Evolutionary conservation across 1,284 basidiomycete species (phyloP), one percentile per base, ranked within the genome.

Genomic region (Ustilago trichophora): DNA sequence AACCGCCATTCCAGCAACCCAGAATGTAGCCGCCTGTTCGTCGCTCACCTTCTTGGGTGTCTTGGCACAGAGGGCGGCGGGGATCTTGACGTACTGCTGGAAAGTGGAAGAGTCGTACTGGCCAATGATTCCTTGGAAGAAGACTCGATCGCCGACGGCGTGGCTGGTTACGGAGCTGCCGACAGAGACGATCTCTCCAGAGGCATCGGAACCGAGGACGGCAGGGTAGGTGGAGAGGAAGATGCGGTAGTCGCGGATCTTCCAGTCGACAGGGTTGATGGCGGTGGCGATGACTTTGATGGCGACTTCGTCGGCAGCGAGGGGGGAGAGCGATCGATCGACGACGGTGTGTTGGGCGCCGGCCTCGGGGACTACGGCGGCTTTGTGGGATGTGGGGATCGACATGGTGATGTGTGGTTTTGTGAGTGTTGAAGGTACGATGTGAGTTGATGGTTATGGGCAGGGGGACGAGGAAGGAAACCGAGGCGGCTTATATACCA

Each of bases 241-340:
- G 34, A 58, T 12, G 26, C 37, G 60, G 46, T 60, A 64, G 53
- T 68, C 65, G 25, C 56, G 48, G 13, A 73, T 65, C 54, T 77
- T 75, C 71, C 71, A 73, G 51, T 75, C 73, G 25, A 73, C 71
- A 2, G 73, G 73, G 56, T 75, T 75, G 63, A 75, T 71, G 46
- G 74, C 62, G 15, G 74, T 56, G 26, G 71, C 65, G 2, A 60
- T 72, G 47, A 73, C 41, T 33, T 59, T 55, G 54, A 75, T 35
- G 16, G 68, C 68, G 16, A 72, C 50, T 43, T 75, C 69, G 25
- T 59, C 51, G 16, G 37, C 37, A 4, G 42, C 32, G n/a, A 65
- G 57, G 7, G 53, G 33, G 1, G 66, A 58, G 22, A 65, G 45
- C 9, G 49, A 58, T n/a, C 52, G 55, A 12, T 63, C 64, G 16